Conservation (phyloP, 805 yeast species). For the Spathaspora arborariae region DNA sequence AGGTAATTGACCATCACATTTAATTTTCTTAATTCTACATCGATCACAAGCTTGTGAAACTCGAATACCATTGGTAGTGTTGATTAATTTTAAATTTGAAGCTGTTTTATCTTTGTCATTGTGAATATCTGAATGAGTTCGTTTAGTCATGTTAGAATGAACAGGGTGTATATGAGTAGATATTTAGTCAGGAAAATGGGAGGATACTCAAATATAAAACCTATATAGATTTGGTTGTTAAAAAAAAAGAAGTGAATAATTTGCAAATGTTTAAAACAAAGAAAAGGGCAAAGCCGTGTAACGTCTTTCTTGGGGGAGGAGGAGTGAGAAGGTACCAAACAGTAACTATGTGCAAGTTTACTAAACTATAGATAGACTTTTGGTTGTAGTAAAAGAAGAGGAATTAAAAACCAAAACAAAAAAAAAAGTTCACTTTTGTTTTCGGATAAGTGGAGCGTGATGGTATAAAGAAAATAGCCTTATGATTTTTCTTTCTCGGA, state of each 20-base stretch:
- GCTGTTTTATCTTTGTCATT: conserved; percentile 13
- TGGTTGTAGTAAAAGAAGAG: not conserved
- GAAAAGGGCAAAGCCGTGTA: not conserved
- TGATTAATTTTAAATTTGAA: conserved; percentile 34
- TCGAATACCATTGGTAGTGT: conserved; percentile 40
- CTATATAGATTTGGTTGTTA: not conserved
- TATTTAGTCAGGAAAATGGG: no score
- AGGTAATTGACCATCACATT: conserved; percentile 70
- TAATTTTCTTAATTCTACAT: conserved; percentile 71
- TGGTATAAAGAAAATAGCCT: not conserved
- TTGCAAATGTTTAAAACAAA: not conserved
- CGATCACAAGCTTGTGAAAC: conserved; percentile 81
- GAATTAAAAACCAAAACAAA: not conserved
- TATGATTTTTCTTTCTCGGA: not conserved
- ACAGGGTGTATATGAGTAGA: not conserved
- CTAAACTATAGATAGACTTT: not conserved
- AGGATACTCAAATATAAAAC: no score
- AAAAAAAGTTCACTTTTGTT: not conserved
- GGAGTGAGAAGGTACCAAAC: no score
- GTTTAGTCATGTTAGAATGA: conserved; percentile 1
- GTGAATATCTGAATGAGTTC: not conserved
- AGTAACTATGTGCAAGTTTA: not conserved
- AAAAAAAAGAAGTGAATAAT: not conserved
- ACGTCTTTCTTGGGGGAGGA: no score
- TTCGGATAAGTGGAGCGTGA: not conserved